Conservation (phyloP, 176 grass and related monocot species). For the Zea luxurians region DNA sequence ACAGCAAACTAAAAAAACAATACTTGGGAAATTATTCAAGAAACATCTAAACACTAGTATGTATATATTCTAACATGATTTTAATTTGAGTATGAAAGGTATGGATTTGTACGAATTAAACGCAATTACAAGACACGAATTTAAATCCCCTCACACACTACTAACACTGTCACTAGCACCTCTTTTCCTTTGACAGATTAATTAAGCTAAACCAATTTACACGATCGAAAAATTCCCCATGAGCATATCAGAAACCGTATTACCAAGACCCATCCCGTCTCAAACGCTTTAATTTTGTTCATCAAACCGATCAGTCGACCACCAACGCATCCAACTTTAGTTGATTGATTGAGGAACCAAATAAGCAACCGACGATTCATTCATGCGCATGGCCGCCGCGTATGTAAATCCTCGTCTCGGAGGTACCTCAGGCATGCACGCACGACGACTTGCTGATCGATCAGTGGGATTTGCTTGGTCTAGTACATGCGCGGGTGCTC, state of each 20-base stretch:
- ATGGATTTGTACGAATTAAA: not conserved
- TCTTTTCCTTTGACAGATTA: conserved; percentile 7
- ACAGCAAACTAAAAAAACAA: too few species aligned
- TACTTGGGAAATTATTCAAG: too few species aligned
- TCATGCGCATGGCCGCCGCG: not conserved
- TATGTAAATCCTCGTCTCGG: not conserved
- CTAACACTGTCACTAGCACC: conserved; percentile 16
- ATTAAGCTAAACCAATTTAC: conserved; percentile 51
- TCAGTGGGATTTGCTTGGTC: not conserved
- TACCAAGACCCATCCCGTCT: conserved; percentile 2
- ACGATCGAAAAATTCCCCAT: conserved; percentile 11
- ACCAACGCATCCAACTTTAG: conserved; percentile 12
- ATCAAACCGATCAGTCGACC: conserved; percentile 1
- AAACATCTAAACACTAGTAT: not conserved
- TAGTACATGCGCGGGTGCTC: not conserved
- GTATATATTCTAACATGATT: conserved; percentile 17
- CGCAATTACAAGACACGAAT: not conserved
- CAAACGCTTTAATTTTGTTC: not conserved
- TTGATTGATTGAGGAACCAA: not conserved
- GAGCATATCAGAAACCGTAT: conserved; percentile 24
- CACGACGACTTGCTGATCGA: conserved; percentile 16
- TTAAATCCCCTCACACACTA: conserved; percentile 19
- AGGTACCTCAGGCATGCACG: not conserved
- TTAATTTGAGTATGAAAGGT: not conserved
- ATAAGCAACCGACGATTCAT: not conserved